Conservation (phyloP, 305 asterid species). For the Fraxinus sp. region DNA sequence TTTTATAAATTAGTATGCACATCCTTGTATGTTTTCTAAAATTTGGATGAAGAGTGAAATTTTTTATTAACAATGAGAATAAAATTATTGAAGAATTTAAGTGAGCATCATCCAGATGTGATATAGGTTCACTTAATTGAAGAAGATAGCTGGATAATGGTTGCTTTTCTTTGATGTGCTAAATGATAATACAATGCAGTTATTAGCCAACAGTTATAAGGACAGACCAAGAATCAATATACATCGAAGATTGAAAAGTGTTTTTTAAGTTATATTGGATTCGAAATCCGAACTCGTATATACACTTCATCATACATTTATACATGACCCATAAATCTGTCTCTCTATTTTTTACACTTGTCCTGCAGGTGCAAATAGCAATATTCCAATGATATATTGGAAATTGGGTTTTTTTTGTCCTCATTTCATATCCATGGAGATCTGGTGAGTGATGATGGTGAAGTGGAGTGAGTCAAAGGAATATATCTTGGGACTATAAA, state of each 20-base stretch:
- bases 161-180: background rate
- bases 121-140: background rate
- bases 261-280: background rate
- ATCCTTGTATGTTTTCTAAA: constrained; percentile 5
- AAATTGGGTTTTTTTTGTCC: background rate
- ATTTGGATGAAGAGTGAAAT: background rate
- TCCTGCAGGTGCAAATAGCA: background rate
- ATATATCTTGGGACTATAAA: background rate
- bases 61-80: background rate
- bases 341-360: background rate
- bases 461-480: background rate
- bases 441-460: background rate
- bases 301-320: background rate
- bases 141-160: background rate
- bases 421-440: background rate
- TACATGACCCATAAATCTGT: background rate
- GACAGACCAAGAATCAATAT: background rate
- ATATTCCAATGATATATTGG: background rate
- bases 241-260: background rate
- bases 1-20: background rate
- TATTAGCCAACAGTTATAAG: background rate
- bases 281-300: background rate
- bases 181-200: background rate
- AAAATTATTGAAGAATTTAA: background rate
- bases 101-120: background rate